Conservation (phyloP, 352 stramenopile species). For the Pythium phragmiticola region DNA sequence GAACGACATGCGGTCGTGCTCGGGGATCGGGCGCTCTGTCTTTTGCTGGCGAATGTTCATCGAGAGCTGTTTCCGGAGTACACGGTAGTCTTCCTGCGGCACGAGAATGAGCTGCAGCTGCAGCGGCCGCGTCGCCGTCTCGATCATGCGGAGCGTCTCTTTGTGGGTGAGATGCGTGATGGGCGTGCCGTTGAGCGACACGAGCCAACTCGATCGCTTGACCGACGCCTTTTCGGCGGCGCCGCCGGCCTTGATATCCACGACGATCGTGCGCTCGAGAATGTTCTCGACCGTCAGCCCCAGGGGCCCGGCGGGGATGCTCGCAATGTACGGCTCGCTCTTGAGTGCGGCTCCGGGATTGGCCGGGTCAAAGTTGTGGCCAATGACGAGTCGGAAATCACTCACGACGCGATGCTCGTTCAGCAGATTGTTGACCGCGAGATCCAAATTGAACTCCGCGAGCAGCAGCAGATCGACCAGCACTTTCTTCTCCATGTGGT, state of each 20-base stretch:
- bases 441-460: constrained; percentile 76
- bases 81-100: constrained; percentile 69
- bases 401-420: constrained; percentile 77
- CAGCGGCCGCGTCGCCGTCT: constrained; percentile 67
- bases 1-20: constrained; percentile 86
- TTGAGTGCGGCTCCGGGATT: constrained; percentile 49
- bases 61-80: constrained; percentile 68
- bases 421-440: constrained; percentile 81
- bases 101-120: constrained; percentile 73
- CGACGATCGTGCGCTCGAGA: constrained; percentile 83
- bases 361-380: constrained; percentile 63
- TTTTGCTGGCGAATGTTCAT: constrained; percentile 87
- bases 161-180: constrained; percentile 86
- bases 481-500: constrained; percentile 63
- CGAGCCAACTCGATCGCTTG: constrained; percentile 83
- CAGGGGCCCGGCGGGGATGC: constrained; percentile 76
- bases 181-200: constrained; percentile 69
- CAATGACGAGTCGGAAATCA: constrained; percentile 78
- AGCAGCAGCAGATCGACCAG: constrained; percentile 73
- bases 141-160: constrained; percentile 83
- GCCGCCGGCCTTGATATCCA: constrained; percentile 83
- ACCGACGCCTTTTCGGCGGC: constrained; percentile 72
- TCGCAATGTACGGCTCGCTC: constrained; percentile 57
- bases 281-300: constrained; percentile 90
- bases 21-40: constrained; percentile 73